Evolutionary conservation across 1,139 yeast species (phyloP).

Genomic region (Sugiyamaella sp.): DNA sequence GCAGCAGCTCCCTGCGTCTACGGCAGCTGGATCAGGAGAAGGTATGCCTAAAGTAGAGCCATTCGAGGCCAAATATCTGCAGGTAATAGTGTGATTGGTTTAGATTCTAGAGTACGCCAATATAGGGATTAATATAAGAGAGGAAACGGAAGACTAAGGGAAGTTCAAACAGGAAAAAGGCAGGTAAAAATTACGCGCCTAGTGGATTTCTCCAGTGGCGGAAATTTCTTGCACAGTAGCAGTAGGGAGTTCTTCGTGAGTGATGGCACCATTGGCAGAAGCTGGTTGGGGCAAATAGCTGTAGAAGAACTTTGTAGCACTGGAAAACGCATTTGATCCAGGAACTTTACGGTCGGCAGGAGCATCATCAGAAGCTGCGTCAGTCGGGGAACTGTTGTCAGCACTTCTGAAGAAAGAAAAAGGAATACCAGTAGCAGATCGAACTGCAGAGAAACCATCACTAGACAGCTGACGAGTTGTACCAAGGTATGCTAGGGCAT

Average conservation of each 20-base stretch:
- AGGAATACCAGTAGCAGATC: slow-evolving; percentile 5
- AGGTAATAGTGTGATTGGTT: too few species aligned
- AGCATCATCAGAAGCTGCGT: background rate
- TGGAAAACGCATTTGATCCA: slow-evolving; percentile 9
- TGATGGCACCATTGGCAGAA: background rate
- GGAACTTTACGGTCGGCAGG: background rate
- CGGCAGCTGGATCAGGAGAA: too few species aligned
- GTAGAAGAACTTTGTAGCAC: slow-evolving; percentile 11
- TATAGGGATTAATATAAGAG: background rate
- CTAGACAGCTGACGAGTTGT: slow-evolving; percentile 31
- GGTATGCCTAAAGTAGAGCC: too few species aligned
- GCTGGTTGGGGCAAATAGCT: slow-evolving; percentile 3
- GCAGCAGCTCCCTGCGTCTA: background rate
- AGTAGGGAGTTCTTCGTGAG: slow-evolving; percentile 7
- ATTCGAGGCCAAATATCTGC: too few species aligned
- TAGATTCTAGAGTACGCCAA: too few species aligned
- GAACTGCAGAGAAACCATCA: slow-evolving; percentile 26
- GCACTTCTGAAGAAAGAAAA: background rate
- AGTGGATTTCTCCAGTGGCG: slow-evolving; percentile 14
- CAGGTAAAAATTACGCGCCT: background rate
- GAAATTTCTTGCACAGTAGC: slow-evolving; percentile 14
- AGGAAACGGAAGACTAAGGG: background rate
- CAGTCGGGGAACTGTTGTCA: background rate
- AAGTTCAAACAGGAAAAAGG: background rate
- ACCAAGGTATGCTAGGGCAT: slow-evolving; percentile 30